Base-by-base conservation (phyloP, 2,329 filamentous ascomycete species). In the Pseudocercospora fuligena region DNA sequence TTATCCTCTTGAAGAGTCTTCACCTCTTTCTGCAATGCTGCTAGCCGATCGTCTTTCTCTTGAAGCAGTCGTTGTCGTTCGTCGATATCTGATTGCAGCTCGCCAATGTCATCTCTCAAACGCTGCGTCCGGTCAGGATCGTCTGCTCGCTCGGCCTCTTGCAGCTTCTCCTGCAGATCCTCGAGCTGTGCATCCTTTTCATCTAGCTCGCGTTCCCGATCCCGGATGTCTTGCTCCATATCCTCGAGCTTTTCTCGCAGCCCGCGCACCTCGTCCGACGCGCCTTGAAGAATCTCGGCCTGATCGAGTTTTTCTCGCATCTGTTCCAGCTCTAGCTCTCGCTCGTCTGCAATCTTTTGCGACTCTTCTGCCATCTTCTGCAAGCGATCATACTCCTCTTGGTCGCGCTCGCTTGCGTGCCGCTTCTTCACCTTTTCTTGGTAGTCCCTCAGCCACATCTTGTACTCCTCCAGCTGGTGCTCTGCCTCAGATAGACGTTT, bases 401-500 rank as follows among this genome's bases (percentile, higher is more conserved):
- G 88, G 71, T 92, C 86, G 66, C 84, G 87, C 70, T 93, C 89
- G 73, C 93, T 89, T 2, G 73, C 73, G 69, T 93, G 89, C 74
- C 90, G 91, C 73, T 88, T 88, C 79, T 92, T 93, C 62, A 92
- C 86, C 74, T 91, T 92, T 67, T 96, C 91, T 69, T 94, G 91
- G 67, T 97, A 87, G 69, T 96, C 92, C 64, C 90, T 82, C 70
- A 97, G 88, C 77, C 97, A 92, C 73, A 91, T 85, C 62, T 91
- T 88, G 78, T 96, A 97, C 66, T 86, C 86, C 76, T 97, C 94
- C 2, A 98, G 85, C 67, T 97, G 93, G 70, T 89, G 90, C 81
- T 98, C 94, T 3, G 94, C 94, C 23, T 89, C 87, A 21, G 87
- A 88, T 11, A 99, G 84, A 47, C 90, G 90, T 78, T 97, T 98